A percentile compares a stretch with the other conserved stretches of the same genome.
phyloP scores from a whole-genome alignment of 768 basidiomycete species.

The Paxillus involutus region DNA sequence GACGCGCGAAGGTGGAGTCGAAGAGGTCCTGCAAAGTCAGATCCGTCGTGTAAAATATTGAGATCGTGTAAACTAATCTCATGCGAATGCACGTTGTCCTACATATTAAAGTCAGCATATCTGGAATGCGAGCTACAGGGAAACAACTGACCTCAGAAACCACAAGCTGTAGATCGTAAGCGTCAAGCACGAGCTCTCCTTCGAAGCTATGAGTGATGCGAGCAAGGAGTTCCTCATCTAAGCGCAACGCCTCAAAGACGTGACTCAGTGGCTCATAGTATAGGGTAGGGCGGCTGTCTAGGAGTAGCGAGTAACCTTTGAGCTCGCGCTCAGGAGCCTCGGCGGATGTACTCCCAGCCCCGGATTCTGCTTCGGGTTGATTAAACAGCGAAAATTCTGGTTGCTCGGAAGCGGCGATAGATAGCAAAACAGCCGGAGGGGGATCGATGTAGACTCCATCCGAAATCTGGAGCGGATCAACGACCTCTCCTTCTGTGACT shows the following conservation, averaged over 20 bases:
- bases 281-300: slow-evolving; percentile 63
- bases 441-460: slow-evolving; percentile 75
- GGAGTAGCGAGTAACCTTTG: slow-evolving; percentile 41
- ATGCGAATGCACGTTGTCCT: slow-evolving; percentile 72
- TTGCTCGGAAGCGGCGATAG: slow-evolving; percentile 39
- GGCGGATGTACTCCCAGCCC: slow-evolving; percentile 24
- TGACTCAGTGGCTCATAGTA: slow-evolving; percentile 75
- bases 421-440: slow-evolving; percentile 66
- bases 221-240: slow-evolving; percentile 51
- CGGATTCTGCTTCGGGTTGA: slow-evolving; percentile 36
- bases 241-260: slow-evolving; percentile 72
- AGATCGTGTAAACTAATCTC: slow-evolving; percentile 74
- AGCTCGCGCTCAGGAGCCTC: slow-evolving; percentile 15
- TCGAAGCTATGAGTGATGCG: slow-evolving; percentile 47
- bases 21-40: slow-evolving; percentile 60
- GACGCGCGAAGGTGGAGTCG: slow-evolving; percentile 51
- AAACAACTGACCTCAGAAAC: slow-evolving; percentile 57
- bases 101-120: slow-evolving; percentile 7
- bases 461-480: slow-evolving; percentile 58
- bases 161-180: slow-evolving; percentile 63
- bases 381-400: slow-evolving; percentile 57
- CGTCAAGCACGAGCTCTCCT: slow-evolving; percentile 67
- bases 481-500: slow-evolving; percentile 11
- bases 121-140: background rate
- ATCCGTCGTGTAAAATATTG: slow-evolving; percentile 66